Conservation (phyloP, 768 basidiomycete genomes). For the Lentinula sp. region DNA sequence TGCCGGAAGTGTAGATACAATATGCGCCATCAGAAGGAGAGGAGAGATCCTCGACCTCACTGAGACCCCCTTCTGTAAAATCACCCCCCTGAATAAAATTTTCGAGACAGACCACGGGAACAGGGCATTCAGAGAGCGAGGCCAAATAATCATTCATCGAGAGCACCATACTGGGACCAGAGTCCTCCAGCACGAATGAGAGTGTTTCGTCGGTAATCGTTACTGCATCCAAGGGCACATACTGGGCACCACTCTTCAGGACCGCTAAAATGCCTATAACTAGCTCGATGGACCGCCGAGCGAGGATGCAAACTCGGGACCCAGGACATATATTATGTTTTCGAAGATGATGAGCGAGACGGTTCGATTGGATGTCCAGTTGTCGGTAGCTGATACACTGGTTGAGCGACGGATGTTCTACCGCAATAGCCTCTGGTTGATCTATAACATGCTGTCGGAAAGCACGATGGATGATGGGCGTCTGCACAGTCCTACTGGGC, state of each 20-base stretch:
- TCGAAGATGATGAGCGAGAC: conserved; percentile 29
- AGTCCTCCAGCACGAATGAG: conserved; percentile 32
- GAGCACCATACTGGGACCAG: conserved; percentile 29
- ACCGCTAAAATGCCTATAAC: conserved; percentile 38
- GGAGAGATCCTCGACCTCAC: conserved; percentile 16
- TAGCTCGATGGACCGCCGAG: conserved; percentile 35
- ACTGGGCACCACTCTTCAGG: conserved; percentile 40
- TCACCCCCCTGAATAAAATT: conserved; percentile 13
- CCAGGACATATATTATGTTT: conserved; percentile 32
- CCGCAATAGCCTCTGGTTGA: conserved; percentile 6
- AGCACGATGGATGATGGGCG: conserved; percentile 1
- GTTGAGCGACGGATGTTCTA: conserved; percentile 2
- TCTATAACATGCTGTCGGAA: background rate
- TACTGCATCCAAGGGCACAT: conserved; percentile 42
- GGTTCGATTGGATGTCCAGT: conserved; percentile 3
- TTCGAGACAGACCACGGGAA: conserved; percentile 16
- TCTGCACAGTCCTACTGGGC: background rate
- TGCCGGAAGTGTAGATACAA: conserved; percentile 41
- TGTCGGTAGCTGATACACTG: conserved; percentile 3
- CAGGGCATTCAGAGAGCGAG: conserved; percentile 14
- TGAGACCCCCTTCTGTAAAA: conserved; percentile 9
- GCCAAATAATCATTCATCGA: conserved; percentile 26
- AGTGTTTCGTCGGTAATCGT: conserved; percentile 41
- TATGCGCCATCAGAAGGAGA: conserved; percentile 26
- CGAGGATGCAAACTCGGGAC: conserved; percentile 38